Conservation (phyloP, 805 yeast species). For the Yamadazyma nakazawae region DNA sequence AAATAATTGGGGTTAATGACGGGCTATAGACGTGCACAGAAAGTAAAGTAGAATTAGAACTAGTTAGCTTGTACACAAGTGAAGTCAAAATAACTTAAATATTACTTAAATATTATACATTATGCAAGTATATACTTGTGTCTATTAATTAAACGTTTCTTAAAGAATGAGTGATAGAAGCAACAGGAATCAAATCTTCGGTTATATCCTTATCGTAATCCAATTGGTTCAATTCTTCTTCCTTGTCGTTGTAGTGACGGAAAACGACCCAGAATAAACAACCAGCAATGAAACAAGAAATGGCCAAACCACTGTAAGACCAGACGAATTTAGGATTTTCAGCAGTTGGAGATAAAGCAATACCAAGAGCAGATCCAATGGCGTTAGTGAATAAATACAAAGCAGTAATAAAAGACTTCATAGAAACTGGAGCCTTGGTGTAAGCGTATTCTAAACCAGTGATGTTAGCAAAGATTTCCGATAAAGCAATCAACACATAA, state of each 20-base stretch:
- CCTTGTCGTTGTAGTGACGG: conserved; percentile 51
- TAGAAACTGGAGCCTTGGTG: conserved; percentile 71
- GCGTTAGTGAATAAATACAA: conserved; percentile 69
- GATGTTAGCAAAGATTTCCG: conserved; percentile 76
- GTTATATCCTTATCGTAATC: conserved; percentile 30
- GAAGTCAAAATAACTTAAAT: too few relatives aligned
- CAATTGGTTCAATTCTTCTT: conserved; percentile 55
- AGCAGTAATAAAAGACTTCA: conserved; percentile 65
- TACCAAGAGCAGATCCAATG: conserved; percentile 73
- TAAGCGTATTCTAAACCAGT: conserved; percentile 84
- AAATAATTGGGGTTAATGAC: neutral
- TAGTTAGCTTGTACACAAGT: too few relatives aligned
- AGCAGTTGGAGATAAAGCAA: conserved; percentile 65
- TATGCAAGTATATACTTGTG: neutral
- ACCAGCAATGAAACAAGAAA: conserved; percentile 59
- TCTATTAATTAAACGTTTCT: conserved; percentile 14
- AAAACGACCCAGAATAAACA: conserved; percentile 58
- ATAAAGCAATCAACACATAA: conserved; percentile 66
- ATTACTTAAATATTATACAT: neutral
- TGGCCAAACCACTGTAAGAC: conserved; percentile 63
- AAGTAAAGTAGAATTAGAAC: too few relatives aligned
- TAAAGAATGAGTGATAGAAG: conserved; percentile 17
- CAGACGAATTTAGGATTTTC: conserved; percentile 68
- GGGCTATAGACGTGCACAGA: neutral
- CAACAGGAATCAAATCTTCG: conserved; percentile 18